These are phyloP conservation scores for Penicillium tannophilum DNA, from an alignment of 495 filamentous ascomycete genomes.

Conservation along the genomic window DNA sequence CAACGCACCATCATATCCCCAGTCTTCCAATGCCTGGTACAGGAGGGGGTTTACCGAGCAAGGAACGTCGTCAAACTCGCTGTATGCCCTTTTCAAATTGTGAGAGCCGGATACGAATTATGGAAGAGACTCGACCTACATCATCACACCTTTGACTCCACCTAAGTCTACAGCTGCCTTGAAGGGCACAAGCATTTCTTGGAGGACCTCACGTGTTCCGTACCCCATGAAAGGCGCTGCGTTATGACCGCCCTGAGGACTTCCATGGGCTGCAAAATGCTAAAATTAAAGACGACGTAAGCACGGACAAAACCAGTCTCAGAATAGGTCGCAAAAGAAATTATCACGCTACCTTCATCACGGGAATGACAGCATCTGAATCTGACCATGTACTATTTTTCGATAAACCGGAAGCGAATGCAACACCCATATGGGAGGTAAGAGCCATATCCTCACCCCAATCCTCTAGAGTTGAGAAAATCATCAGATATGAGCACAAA, in stretches of 20 bases:
- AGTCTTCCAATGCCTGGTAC: constrained; percentile 12
- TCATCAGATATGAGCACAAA: too few species aligned
- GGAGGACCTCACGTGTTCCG: constrained; percentile 10
- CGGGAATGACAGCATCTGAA: constrained; percentile 12
- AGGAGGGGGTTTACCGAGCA: constrained; percentile 14
- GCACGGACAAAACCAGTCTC: not conserved
- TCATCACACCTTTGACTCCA: constrained; percentile 18
- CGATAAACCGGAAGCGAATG: constrained; percentile 10
- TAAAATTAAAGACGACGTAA: not conserved
- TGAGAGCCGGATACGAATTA: not conserved
- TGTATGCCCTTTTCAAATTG: constrained; percentile 10
- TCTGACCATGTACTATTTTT: constrained; percentile 16
- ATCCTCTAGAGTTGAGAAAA: too few species aligned
- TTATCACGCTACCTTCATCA: constrained; percentile 12
- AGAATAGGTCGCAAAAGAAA: not conserved
- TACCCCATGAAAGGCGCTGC: constrained; percentile 17
- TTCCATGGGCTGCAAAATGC: constrained; percentile 16
- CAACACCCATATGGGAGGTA: constrained; percentile 14
- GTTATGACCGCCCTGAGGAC: constrained; percentile 15
- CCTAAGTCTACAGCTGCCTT: constrained; percentile 15
- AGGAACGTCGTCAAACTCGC: constrained; percentile 17
- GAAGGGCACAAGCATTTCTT: constrained; percentile 16
- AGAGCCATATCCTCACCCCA: constrained; percentile 15
- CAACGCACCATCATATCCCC: constrained; percentile 12
- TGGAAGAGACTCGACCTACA: constrained; percentile 1